phyloP scores from a whole-genome alignment of 2,329 filamentous ascomycete species.

The Trichoderma lentiforme region DNA sequence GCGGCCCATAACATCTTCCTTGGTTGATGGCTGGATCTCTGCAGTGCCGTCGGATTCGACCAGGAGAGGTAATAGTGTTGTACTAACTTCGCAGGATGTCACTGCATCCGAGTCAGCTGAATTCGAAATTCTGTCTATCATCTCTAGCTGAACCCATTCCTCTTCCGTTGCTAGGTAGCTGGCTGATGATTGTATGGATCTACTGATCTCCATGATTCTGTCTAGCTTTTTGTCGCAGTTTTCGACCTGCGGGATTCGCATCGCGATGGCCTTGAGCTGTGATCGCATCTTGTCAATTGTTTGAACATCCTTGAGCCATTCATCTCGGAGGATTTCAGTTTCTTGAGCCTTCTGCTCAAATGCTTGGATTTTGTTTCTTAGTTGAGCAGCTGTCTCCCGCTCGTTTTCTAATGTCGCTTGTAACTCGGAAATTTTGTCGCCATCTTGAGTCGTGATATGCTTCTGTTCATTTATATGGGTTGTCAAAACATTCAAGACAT shows the following conservation, averaged over 20 bases:
- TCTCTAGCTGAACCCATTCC: slow-evolving; percentile 29
- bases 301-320: slow-evolving; percentile 30
- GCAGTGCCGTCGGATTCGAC: neutral
- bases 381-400: neutral
- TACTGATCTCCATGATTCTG: slow-evolving; percentile 28
- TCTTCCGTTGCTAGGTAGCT: slow-evolving; percentile 29
- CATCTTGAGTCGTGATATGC: slow-evolving; percentile 17
- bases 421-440: neutral
- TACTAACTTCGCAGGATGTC: neutral
- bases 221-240: slow-evolving; percentile 26
- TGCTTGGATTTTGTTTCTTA: slow-evolving; percentile 23
- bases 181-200: slow-evolving; percentile 30
- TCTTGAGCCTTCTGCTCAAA: slow-evolving; percentile 25
- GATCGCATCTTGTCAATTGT: slow-evolving; percentile 26
- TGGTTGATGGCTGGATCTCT: neutral
- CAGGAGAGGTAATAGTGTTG: neutral
- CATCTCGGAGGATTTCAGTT: slow-evolving; percentile 23
- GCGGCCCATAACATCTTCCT: slow-evolving; percentile 22
- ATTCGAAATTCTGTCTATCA: slow-evolving; percentile 17
- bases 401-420: neutral
- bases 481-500: neutral
- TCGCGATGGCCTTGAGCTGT: slow-evolving; percentile 26
- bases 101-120: neutral
- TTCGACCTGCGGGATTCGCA: slow-evolving; percentile 27
- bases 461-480: slow-evolving; percentile 24